Base-by-base conservation (phyloP, 2,329 filamentous ascomycete genomes). In the Xylariaceae sp. region DNA sequence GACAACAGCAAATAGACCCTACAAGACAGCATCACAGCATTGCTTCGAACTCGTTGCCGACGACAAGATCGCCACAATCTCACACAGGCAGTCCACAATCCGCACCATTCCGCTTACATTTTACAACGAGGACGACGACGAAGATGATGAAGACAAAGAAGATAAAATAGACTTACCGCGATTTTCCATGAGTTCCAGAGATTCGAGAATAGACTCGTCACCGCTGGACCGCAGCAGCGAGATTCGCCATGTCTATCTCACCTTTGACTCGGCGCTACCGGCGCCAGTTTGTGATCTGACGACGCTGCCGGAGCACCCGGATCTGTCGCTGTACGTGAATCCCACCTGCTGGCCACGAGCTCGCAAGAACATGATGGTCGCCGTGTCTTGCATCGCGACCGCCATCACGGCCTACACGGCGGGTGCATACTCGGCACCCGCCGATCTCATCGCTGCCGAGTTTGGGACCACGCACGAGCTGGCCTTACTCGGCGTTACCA, bases 361-460 rank as follows among this genome's bases (percentile, higher is more conserved):
- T 42, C 83, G 84, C 54, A 97, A 97, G 67, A 78, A 76, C 19
- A 68, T 88, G 53, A 83, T 89, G 60, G 82, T 93, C 9, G 80
- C 78, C 63, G 76, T 96, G 12, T 89, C 88, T 9, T 95, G 88
- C 66, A 69, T 84, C 6, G 89, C 89, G 1, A 95, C 90, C 0
- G 79, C 83, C 17, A 71, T 92, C 46, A 89, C 90, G 0, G 90
- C 90, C 6, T 95, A 92, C 68, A 82, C 87, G 0, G 88, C 91
- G 0, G 91, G 91, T 3, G 81, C 89, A 2, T 94, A 94, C 69
- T 87, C 86, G 6, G 86, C 90, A 0, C 82, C 88, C 0, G 74
- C 84, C 0, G 69, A 69, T 5, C 79, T 88, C 48, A 84, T 96
- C 75, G 79, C 78, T 1, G 68, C 73, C 1, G 81, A 88, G 63